Evolutionary conservation across 2,329 filamentous ascomycete species (phyloP), one percentile per base, ranked within the genome.

Genomic region (Setomelanomma holmii): DNA sequence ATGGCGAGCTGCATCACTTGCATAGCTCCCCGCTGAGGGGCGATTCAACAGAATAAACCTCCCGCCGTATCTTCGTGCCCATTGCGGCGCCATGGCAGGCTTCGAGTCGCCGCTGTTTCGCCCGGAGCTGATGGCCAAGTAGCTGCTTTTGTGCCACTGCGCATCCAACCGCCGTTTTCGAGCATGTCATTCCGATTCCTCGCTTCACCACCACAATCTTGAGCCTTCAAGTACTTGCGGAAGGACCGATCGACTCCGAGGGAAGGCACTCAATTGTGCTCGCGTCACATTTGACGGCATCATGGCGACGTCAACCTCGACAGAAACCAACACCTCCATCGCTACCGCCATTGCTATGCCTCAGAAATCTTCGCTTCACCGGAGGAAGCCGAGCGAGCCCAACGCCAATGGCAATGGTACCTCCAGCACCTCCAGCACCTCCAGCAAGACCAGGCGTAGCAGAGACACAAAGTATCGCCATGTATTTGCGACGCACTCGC

Each of bases 401-500:
- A 51, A 55, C 11, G 21, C 45, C 45, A 51, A 53, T 14, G 45
- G 34, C 39, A 55, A 58, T 19, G 0, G 5, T 20, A 11, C 46
- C 55, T 51, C 45, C 52, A 53, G 55, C 55, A 51, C 60, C 45
- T 48, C 59, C n/a, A n/a, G 5, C 24, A 11, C 46, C 55, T 51
- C 45, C 52, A 53, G 55, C 55, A 51, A 60, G 44, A 48, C 59
- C 27, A 44, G 55, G 42, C 63, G 55, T 53, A 61, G 52, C 34
- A 58, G 60, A 43, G 66, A 71, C 45, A 67, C 79, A 33, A 95
- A 93, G 74, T 98, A 98, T 79, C 89, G 91, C 61, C 95, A 99
- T 84, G 87, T 96, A 58, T 90, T 90, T 53, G 93, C 93, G 24
- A 86, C 96, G 30, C 95, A 99, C 76, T 86, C 87, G 6, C 73